Evolutionary conservation across 2,329 filamentous ascomycete genomes (phyloP), one percentile per base, ranked within the genome.

Genomic region (Microcyclospora pomicola): DNA sequence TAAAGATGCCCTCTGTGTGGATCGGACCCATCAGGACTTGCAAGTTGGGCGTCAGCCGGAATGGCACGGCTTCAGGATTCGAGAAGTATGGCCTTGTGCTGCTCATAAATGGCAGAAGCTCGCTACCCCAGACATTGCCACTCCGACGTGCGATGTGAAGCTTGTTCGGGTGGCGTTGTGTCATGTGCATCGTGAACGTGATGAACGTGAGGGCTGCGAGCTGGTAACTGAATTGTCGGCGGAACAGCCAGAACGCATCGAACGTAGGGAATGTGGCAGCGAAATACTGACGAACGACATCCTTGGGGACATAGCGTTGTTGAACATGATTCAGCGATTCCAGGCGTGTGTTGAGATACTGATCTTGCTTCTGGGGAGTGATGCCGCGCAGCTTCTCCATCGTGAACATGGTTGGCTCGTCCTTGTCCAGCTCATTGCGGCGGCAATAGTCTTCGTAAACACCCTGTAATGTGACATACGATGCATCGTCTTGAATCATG

Each of bases 101-200:
- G 40, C 84, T 82, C 77, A 98, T 87, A 47, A 80, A 82, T 0
- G 91, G 85, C 62, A 96, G 83, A 37, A 96, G 70, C 60, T 99
- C 91, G 6, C 85, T 85, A 34, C 86, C 87, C 92, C 92, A 98
- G 49, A 98, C 82, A 54, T 92, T 91, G 47, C 92, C 92, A 5
- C 81, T 86, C 24, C 75, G 74, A 15, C 86, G 80, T 9, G 85
- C 81, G 53, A 98, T 92, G 62, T 82, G 81, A 60, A 96, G 80
- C 70, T 98, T 98, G 61, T 87, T 85, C 5, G 91, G 92, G 60
- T 91, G 94, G 24, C 91, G 82, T 59, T 85, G 85, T 58, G 88
- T 85, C 77, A 98, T 96, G 65, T 88, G 88, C 66, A 99, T 80
- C 42, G 95, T 81, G 58, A 96, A 98, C 3, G 91, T 96, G 82